Evolutionary conservation across 257 asterid species (phyloP).

Genomic region (Jaltomata sinuosa): DNA sequence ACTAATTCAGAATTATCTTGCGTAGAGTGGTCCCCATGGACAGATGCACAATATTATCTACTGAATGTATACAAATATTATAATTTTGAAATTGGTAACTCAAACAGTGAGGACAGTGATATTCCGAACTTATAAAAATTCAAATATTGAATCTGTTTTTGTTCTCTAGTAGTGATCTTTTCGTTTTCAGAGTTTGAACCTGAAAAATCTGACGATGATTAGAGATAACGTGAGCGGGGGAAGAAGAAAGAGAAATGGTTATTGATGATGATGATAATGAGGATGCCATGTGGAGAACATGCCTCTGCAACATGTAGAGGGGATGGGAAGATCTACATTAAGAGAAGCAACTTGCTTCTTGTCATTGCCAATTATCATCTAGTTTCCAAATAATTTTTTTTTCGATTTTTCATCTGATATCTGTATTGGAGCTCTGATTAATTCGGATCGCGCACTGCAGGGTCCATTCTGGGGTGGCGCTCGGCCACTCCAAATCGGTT

Average conservation of each 20-base stretch:
- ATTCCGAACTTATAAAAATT: neutral
- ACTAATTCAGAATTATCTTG: neutral
- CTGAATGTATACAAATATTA: too few species aligned
- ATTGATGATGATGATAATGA: neutral
- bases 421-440: too few species aligned
- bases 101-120: neutral
- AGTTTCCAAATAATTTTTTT: neutral
- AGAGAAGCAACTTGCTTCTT: constrained; percentile 33
- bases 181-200: neutral
- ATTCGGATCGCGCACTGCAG: too few species aligned
- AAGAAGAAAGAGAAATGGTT: neutral
- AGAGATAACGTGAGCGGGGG: neutral
- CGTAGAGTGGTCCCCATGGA: neutral
- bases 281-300: constrained; percentile 50
- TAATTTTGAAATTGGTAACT: too few species aligned
- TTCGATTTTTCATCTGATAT: too few species aligned
- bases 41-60: neutral
- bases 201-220: neutral
- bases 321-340: constrained; percentile 35
- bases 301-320: constrained; percentile 41
- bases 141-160: accelerated
- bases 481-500: too few species aligned
- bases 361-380: constrained; percentile 28
- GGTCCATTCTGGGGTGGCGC: too few species aligned
- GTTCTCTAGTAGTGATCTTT: neutral